These are phyloP conservation scores for Mucor plumbeus DNA, from an alignment of 371 early-diverging fungal species.

Conservation along the genomic window DNA sequence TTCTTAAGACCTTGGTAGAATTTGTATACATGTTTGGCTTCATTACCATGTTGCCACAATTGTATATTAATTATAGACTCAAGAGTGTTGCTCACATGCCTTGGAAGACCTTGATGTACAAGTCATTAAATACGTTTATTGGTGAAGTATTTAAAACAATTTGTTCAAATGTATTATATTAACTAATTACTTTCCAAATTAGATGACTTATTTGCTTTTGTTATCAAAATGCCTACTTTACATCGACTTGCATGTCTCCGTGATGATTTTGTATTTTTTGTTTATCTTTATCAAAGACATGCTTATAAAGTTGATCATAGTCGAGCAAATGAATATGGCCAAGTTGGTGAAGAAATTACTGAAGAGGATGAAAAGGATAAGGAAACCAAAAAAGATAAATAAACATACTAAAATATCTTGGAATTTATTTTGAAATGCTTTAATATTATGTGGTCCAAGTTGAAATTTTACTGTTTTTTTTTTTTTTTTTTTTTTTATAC, in stretches of 20 bases:
- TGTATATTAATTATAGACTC: slow-evolving; percentile 93
- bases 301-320: slow-evolving; percentile 86
- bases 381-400: slow-evolving; percentile 44
- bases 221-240: slow-evolving; percentile 94
- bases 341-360: slow-evolving; percentile 62
- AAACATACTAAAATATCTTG: not conserved
- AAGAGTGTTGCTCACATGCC: slow-evolving; percentile 91
- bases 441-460: not conserved
- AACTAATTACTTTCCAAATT: not conserved
- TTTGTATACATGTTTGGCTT: slow-evolving; percentile 89
- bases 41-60: slow-evolving; percentile 91
- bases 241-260: slow-evolving; percentile 92
- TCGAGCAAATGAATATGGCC: slow-evolving; percentile 93
- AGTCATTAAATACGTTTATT: slow-evolving; percentile 92
- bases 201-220: slow-evolving; percentile 95
- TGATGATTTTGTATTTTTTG: slow-evolving; percentile 88
- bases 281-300: slow-evolving; percentile 89
- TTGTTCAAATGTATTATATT: not conserved
- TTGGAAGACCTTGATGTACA: slow-evolving; percentile 93
- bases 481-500: slow-evolving; percentile 12
- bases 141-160: slow-evolving; percentile 27
- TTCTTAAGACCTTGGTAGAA: slow-evolving; percentile 87
- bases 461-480: not conserved
- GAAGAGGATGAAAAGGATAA: slow-evolving; percentile 22
- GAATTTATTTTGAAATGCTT: slow-evolving; percentile 1